Conservation (phyloP, 1,284 basidiomycete genomes). For the Apiotrichum veenhuisii region DNA sequence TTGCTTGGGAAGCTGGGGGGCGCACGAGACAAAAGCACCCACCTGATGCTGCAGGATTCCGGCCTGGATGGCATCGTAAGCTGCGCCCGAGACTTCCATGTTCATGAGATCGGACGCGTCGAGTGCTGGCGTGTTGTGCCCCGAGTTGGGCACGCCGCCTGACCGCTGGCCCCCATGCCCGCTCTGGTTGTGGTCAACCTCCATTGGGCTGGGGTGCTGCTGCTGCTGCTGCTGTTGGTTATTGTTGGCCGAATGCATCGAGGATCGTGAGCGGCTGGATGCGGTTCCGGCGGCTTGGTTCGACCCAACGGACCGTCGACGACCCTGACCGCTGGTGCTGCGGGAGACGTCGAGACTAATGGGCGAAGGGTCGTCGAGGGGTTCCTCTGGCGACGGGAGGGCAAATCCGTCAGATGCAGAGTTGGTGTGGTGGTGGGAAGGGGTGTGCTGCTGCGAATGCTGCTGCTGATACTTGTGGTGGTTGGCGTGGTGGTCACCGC, state of each 20-base stretch:
- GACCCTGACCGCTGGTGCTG: constrained; percentile 8
- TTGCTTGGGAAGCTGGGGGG: no score
- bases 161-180: background rate
- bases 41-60: constrained; percentile 24
- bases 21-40: background rate
- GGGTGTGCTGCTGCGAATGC: background rate
- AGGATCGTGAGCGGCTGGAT: background rate
- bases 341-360: constrained; percentile 16
- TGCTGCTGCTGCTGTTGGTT: background rate
- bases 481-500: background rate
- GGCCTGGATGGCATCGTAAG: constrained; percentile 22
- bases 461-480: background rate
- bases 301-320: background rate
- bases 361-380: constrained; percentile 21
- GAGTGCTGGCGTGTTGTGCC: constrained; percentile 5
- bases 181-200: background rate
- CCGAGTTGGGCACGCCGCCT: background rate
- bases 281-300: background rate
- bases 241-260: background rate
- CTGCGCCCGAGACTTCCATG: constrained; percentile 7
- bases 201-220: background rate
- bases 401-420: background rate
- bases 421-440: background rate
- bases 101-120: constrained; percentile 8
- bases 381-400: constrained; percentile 2